Evolutionary conservation across 495 filamentous ascomycete genomes (phyloP).

Genomic region (Aspergillus indologenus): DNA sequence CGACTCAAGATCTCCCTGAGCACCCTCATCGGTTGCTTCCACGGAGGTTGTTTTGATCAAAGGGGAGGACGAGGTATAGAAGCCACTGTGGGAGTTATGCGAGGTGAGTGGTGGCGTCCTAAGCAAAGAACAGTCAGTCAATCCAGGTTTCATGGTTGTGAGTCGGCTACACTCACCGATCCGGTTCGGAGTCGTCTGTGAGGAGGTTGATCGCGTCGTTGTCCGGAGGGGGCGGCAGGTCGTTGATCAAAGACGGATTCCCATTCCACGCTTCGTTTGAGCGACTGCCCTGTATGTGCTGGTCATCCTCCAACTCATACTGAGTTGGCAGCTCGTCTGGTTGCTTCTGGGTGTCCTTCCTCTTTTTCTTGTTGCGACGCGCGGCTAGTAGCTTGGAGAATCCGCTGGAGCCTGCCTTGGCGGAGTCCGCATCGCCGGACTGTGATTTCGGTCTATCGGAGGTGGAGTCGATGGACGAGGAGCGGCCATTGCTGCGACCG

Average conservation of each 20-base stretch:
- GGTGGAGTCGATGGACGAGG: slow-evolving; percentile 43
- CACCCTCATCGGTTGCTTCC: slow-evolving; percentile 28
- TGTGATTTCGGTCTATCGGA: slow-evolving; percentile 44
- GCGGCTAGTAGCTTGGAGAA: slow-evolving; percentile 54
- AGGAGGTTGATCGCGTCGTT: slow-evolving; percentile 52
- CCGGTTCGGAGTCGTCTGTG: slow-evolving; percentile 68
- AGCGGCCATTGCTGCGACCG: slow-evolving; percentile 40
- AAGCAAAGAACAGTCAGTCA: slow-evolving; percentile 21
- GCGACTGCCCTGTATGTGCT: slow-evolving; percentile 23
- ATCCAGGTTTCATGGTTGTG: slow-evolving; percentile 13
- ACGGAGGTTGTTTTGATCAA: slow-evolving; percentile 60
- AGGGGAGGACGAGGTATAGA: slow-evolving; percentile 79
- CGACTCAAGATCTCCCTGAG: slow-evolving; percentile 29
- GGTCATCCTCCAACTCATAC: slow-evolving; percentile 20
- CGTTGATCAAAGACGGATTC: slow-evolving; percentile 30
- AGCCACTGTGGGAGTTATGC: slow-evolving; percentile 73
- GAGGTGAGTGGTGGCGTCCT: slow-evolving; percentile 64
- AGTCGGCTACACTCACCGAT: slow-evolving; percentile 54
- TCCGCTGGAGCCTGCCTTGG: slow-evolving; percentile 38
- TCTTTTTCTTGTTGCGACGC: slow-evolving; percentile 45
- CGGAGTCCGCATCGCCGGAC: slow-evolving; percentile 37
- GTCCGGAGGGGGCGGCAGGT: slow-evolving; percentile 22
- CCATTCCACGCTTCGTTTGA: slow-evolving; percentile 29
- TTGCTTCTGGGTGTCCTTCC: slow-evolving; percentile 32
- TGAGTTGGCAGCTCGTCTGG: slow-evolving; percentile 25